phyloP scores from a whole-genome alignment of 305 asterid species.

The Rubia peregrina region DNA sequence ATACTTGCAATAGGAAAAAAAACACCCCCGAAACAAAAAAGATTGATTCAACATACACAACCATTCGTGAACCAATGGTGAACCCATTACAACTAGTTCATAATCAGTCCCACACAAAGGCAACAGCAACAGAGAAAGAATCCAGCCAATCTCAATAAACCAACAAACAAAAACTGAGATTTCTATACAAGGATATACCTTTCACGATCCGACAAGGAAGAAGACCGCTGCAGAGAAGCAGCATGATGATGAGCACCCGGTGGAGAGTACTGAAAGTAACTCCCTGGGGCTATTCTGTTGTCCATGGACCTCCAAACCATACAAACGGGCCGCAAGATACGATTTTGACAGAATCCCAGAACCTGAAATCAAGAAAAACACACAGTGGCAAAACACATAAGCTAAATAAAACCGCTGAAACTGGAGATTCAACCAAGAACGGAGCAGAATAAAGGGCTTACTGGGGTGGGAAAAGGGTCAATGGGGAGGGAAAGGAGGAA shows the following conservation, averaged over 20 bases:
- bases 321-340: slow-evolving; percentile 15
- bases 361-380: slow-evolving; percentile 19
- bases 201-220: slow-evolving; percentile 61
- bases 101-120: neutral
- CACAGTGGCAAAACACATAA: neutral
- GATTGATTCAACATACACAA: neutral
- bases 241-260: slow-evolving; percentile 25
- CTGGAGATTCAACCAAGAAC: neutral
- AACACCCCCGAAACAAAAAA: neutral
- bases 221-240: slow-evolving; percentile 48
- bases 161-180: neutral
- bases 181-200: slow-evolving; percentile 26
- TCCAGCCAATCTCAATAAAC: neutral
- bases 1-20: neutral
- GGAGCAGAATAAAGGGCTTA: slow-evolving; percentile 6
- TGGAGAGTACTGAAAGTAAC: slow-evolving; percentile 66
- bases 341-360: slow-evolving; percentile 11
- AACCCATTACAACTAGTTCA: neutral
- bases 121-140: neutral
- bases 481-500: slow-evolving; percentile 6
- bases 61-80: too few relatives aligned
- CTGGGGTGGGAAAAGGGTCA: slow-evolving; percentile 14
- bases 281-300: slow-evolving; percentile 47
- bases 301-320: slow-evolving; percentile 38
- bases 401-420: neutral